Evolutionary conservation across 768 basidiomycete species (phyloP), one percentile per base, ranked within the genome.

Genomic region (Tylopilus intermedius): DNA sequence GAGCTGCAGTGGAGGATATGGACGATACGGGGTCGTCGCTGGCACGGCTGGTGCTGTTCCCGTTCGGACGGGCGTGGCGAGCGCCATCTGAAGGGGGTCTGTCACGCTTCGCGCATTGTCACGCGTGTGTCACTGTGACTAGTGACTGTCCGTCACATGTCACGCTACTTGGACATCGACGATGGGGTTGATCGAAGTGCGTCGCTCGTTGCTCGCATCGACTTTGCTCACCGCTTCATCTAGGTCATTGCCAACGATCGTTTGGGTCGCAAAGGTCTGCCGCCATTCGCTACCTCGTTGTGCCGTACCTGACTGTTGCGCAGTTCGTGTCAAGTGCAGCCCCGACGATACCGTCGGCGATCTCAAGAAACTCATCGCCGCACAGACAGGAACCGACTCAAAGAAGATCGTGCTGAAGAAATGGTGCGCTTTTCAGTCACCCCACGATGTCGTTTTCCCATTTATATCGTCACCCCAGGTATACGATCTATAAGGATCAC

Each of bases 331-430:
- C 65, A 96, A 97, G 72, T 96, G 94, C 75, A 87, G 85, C 69
- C 82, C 91, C 5, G 86, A 95, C 13, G 96, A 99, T 67, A 98
- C 96, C 1, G 91, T 99, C 33, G 95, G 95, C 39, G 95, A 97
- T 67, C 77, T 99, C 57, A 98, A 98, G 80, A 88, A 88, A 70
- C 84, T 99, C 55, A 97, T 99, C 60, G 95, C 88, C 2, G 95
- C 94, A 0, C 96, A 99, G 70, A 96, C 82, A 0, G 96, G 96
- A 49, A 96, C 95, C 14, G 83, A 91, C 63, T 63, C 73, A 4
- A 72, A 70, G 32, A 98, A 95, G 81, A 95, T 99, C 53, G 80
- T 84, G 64, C 74, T 99, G 48, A 98, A 96, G 86, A 97, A 97
- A 80, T 97, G 94, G 96, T 91, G 59, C 53, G 86, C 70, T 8